Base-by-base conservation (phyloP, 2,329 filamentous ascomycete species). In the Amylocarpus encephaloides region DNA sequence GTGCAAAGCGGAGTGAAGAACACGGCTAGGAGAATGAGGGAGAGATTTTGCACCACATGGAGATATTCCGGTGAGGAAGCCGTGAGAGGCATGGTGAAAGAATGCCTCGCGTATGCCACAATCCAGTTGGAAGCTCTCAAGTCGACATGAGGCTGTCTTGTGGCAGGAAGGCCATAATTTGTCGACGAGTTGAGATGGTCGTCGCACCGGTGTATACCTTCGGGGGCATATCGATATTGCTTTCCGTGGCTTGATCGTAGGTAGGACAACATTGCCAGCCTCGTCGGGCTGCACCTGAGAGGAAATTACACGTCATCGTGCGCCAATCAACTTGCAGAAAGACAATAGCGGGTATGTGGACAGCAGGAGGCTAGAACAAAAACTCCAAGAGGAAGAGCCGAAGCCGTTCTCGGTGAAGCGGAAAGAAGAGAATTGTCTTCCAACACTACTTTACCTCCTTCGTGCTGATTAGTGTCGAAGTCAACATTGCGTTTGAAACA, bases 1-100 rank as follows among this genome's bases (percentile, higher is more conserved):
- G 56, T 62, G n/a, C 53, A 50, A 5, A 61, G 34, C 13, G 62
- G 61, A n/a, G 57, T 38, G 40, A 59, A 54, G 15, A 49, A 38
- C 7, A 49, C 22, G 15, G 54, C 49, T 10, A 64, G 45, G 3
- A 55, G 33, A 18, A 79, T 65, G 13, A 80, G 68, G 15, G 69
- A 61, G 12, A 68, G 42, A 54, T 79, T 78, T 59, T 77, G 76
- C 46, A 71, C 61, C 33, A 68, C 56, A 60, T 80, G 76, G 44
- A 57, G 38, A 16, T 52, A 33, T 16, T 50, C 36, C n/a, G 53
- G 55, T 18, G 60, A 62, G 34, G 45, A 16, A 30, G 46, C 26
- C 19, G 43, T 53, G 43, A 59, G 50, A 33, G 50, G 42, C 52
- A 58, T 55, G 11, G 30, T 51, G 16, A 38, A n/a, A 7, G 13